phyloP scores from a whole-genome alignment of 2,329 filamentous ascomycete genomes.

The Fusarium armeniacum region DNA sequence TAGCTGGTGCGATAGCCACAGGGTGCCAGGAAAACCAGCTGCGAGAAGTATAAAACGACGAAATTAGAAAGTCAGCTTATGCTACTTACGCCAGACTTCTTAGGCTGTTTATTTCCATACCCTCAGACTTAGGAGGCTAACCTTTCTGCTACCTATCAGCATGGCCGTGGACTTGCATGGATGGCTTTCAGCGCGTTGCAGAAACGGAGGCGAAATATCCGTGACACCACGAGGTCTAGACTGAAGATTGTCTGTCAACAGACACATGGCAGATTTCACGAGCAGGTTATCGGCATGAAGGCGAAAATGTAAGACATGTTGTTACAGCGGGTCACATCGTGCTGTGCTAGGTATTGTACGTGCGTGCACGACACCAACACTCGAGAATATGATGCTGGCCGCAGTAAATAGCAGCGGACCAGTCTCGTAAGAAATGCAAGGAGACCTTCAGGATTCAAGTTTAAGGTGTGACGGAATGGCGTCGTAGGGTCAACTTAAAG shows the following conservation, averaged over 20 bases:
- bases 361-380: neutral
- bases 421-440: neutral
- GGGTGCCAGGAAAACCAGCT: too few species aligned
- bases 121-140: too few species aligned
- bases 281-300: neutral
- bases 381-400: neutral
- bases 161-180: neutral
- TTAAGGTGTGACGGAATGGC: neutral
- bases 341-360: constrained; percentile 1
- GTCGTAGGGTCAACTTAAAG: constrained; percentile 1
- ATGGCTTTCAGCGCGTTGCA: neutral
- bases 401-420: neutral
- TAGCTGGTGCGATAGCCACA: neutral
- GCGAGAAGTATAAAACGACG: too few species aligned
- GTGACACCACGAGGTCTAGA: constrained; percentile 10
- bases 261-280: constrained; percentile 13
- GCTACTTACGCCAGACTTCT: neutral
- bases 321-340: constrained; percentile 4
- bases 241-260: neutral
- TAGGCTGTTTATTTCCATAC: too few species aligned
- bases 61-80: too few species aligned
- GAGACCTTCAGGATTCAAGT: neutral
- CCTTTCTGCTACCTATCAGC: too few species aligned
- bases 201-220: neutral
- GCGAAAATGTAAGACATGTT: constrained; percentile 8